Percentiles rank a stretch among this genome's conserved stretches.
These are phyloP conservation scores for Perilla frutescens DNA, from an alignment of 257 asterid species.

Conservation along the genomic window DNA sequence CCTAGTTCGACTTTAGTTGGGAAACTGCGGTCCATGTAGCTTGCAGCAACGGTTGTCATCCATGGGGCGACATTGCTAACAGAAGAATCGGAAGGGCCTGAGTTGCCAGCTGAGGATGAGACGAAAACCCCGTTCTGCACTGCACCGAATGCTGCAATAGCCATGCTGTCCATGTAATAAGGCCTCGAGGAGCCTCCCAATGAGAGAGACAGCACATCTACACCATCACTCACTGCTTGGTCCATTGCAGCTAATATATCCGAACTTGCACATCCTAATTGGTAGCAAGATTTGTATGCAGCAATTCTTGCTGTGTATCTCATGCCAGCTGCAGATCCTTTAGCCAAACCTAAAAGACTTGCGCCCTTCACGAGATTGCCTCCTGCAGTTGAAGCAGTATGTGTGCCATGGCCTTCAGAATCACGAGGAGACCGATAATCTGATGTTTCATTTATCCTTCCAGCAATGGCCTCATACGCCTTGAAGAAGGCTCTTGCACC, in stretches of 20 bases:
- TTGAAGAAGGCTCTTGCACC: constrained; percentile 67
- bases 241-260: constrained; percentile 77
- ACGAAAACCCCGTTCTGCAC: constrained; percentile 56
- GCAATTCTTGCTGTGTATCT: constrained; percentile 68
- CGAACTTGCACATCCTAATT: constrained; percentile 58
- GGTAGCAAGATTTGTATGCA: constrained; percentile 70
- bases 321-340: constrained; percentile 72
- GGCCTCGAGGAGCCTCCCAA: constrained; percentile 60
- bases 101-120: constrained; percentile 69
- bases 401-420: constrained; percentile 77
- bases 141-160: constrained; percentile 80
- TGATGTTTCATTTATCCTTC: constrained; percentile 54
- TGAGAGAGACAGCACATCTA: constrained; percentile 68
- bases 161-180: constrained; percentile 52
- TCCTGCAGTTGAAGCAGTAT: constrained; percentile 74
- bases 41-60: constrained; percentile 82
- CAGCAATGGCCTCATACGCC: constrained; percentile 64
- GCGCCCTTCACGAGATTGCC: constrained; percentile 62
- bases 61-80: constrained; percentile 75
- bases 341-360: constrained; percentile 54
- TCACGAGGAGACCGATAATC: constrained; percentile 74
- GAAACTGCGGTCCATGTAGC: constrained; percentile 61
- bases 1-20: constrained; percentile 57
- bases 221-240: constrained; percentile 69
- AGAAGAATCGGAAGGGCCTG: constrained; percentile 61